Evolutionary conservation across 352 stramenopile species (phyloP), one percentile per base, ranked within the genome.

Genomic region (Blastocystis sp.): DNA sequence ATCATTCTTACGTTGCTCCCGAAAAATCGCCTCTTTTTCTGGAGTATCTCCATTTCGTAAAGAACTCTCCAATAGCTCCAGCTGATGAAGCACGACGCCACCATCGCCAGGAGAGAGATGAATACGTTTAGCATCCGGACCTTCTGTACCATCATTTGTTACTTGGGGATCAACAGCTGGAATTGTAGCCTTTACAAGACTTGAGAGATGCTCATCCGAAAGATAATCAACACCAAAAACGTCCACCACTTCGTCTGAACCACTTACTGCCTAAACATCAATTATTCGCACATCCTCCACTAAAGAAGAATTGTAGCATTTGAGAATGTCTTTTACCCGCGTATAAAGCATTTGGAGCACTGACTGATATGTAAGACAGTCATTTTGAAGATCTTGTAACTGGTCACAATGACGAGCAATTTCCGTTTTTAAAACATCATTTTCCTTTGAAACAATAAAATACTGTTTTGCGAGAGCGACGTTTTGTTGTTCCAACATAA

Each of bases 401-500:
- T 85, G 47, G 6, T 26, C 45, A 45, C 30, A 69, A 45, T 85
- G 63, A 13, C 73, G 13, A 34, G 13, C 39, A 68, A 50, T 85
- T 56, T 64, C 20, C 8, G 53, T 56, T 26, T 85, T 64, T 1
- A 85, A 37, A 20, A 26, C 34, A 20, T 66, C 54, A 65, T 68
- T 85, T 65, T 85, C 73, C n/a, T 85, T 26, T 18, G 59, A 41
- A 26, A 59, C 53, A 26, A 24, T 53, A 26, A 85, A 66, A 50
- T 85, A 85, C 30, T 85, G 73, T 34, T 85, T 66, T 45, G 73
- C 45, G 16, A 85, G 56, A n/a, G 73, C 73, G 30, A 85, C 20
- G 45, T 85, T 85, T 53, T 85, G 73, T 24, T 85, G 73, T 55
- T 85, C 73, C n/a, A 85, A 45, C 73, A 85, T 68, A 50, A 85